Conservation (phyloP, 1,284 basidiomycete species). For the Lignosus rhinocerotis region DNA sequence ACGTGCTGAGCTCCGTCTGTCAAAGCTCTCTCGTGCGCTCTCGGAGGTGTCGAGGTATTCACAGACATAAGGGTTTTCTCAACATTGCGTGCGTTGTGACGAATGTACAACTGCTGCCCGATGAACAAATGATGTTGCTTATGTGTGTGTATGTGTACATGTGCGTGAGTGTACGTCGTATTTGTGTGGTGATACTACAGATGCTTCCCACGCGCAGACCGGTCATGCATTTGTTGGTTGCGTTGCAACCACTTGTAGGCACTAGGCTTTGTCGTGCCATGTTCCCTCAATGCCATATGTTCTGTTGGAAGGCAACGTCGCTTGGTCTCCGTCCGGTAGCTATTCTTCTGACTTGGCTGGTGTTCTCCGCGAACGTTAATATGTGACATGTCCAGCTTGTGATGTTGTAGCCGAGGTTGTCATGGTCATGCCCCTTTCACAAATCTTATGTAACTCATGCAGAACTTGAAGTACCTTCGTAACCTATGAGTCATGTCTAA, state of each 20-base stretch:
- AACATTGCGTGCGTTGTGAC: background rate
- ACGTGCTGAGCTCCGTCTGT: slow-evolving; percentile 16
- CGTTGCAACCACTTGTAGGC: background rate
- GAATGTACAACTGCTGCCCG: background rate
- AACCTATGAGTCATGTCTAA: too few species aligned
- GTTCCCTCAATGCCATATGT: too few species aligned
- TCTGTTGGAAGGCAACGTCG: too few species aligned
- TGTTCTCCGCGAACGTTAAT: background rate
- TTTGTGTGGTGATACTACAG: background rate
- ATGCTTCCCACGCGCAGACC: background rate
- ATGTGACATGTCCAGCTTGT: too few species aligned
- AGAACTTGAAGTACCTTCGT: too few species aligned
- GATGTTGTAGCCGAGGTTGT: background rate
- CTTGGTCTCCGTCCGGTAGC: too few species aligned
- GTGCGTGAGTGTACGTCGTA: background rate
- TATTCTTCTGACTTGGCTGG: too few species aligned
- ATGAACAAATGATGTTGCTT: background rate
- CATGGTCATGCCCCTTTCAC: too few species aligned
- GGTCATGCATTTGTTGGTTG: background rate
- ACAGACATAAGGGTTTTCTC: background rate
- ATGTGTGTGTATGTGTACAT: background rate
- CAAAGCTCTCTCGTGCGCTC: slow-evolving; percentile 16
- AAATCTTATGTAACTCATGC: too few species aligned
- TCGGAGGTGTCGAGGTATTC: slow-evolving; percentile 20
- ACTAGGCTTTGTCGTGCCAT: background rate